Conservation (phyloP, 2,329 filamentous ascomycete genomes). For the Dendryphion nanum region DNA sequence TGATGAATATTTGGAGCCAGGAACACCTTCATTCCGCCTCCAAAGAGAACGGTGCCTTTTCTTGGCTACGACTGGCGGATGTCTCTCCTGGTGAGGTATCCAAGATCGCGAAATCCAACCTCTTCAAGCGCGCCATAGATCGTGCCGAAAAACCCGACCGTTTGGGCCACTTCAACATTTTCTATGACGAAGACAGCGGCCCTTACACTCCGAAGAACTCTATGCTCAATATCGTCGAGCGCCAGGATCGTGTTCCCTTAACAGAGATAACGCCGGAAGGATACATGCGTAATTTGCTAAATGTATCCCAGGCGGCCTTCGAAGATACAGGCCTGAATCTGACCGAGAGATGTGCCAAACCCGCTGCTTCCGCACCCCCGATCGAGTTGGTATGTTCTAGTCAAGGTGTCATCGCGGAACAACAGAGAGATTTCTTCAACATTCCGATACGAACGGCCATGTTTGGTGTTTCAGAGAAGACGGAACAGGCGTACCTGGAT, state of each 20-base stretch:
- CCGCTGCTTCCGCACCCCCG: conserved; percentile 80
- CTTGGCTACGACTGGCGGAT: conserved; percentile 87
- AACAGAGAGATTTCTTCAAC: conserved; percentile 77
- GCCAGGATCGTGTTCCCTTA: conserved; percentile 64
- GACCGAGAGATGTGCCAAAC: conserved; percentile 77
- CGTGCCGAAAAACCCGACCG: conserved; percentile 53
- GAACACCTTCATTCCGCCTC: conserved; percentile 70
- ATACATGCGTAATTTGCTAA: conserved; percentile 72
- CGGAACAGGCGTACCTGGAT: conserved; percentile 74
- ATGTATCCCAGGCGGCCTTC: conserved; percentile 67
- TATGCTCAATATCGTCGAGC: conserved; percentile 76
- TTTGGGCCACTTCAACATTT: conserved; percentile 64
- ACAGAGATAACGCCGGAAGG: conserved; percentile 71
- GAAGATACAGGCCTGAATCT: conserved; percentile 69
- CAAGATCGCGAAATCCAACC: conserved; percentile 63
- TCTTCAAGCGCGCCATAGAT: conserved; percentile 72
- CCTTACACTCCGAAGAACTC: conserved; percentile 71
- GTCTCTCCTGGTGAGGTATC: conserved; percentile 71
- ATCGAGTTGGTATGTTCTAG: conserved; percentile 77
- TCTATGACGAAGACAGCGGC: conserved; percentile 66
- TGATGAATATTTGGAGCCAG: conserved; percentile 89
- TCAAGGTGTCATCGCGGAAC: conserved; percentile 62
- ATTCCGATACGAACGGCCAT: conserved; percentile 69
- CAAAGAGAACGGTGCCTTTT: conserved; percentile 67
- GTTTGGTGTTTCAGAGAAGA: conserved; percentile 60